Percentiles rank a stretch among this genome's conserved stretches.
These are phyloP conservation scores for Termitomyces sp. DNA, from an alignment of 768 basidiomycete species.

Conservation along the genomic window DNA sequence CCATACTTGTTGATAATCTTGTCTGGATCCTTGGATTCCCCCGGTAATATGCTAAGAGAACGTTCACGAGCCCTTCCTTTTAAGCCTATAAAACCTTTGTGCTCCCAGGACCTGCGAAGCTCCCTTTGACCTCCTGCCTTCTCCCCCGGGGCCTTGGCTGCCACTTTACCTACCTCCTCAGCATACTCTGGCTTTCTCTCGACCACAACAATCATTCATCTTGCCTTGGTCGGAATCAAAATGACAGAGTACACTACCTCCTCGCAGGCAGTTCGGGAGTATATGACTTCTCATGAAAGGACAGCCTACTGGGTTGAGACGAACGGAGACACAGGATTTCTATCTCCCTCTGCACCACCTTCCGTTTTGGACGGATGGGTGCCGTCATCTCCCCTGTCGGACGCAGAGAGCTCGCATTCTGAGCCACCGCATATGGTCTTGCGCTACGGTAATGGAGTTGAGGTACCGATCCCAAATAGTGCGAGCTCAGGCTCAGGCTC, in stretches of 20 bases:
- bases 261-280: constrained; percentile 57
- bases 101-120: constrained; percentile 23
- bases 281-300: constrained; percentile 57
- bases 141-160: constrained; percentile 1
- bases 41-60: constrained; percentile 30
- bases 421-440: constrained; percentile 73
- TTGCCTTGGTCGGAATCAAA: constrained; percentile 1
- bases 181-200: constrained; percentile 16
- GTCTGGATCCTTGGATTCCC: constrained; percentile 24
- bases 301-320: constrained; percentile 62
- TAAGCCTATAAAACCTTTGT: constrained; percentile 34
- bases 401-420: constrained; percentile 48
- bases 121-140: constrained; percentile 26
- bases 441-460: constrained; percentile 62
- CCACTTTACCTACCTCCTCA: background rate
- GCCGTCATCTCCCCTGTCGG: constrained; percentile 43
- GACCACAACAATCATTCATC: constrained; percentile 10
- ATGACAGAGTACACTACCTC: constrained; percentile 70
- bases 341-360: constrained; percentile 61
- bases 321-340: constrained; percentile 41
- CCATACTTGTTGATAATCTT: constrained; percentile 35
- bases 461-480: constrained; percentile 57
- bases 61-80: constrained; percentile 20
- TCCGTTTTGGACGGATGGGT: constrained; percentile 44
- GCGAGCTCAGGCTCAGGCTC: constrained; percentile 24